phyloP scores from a whole-genome alignment of 352 stramenopile species.

The Phytophthora rubi region DNA sequence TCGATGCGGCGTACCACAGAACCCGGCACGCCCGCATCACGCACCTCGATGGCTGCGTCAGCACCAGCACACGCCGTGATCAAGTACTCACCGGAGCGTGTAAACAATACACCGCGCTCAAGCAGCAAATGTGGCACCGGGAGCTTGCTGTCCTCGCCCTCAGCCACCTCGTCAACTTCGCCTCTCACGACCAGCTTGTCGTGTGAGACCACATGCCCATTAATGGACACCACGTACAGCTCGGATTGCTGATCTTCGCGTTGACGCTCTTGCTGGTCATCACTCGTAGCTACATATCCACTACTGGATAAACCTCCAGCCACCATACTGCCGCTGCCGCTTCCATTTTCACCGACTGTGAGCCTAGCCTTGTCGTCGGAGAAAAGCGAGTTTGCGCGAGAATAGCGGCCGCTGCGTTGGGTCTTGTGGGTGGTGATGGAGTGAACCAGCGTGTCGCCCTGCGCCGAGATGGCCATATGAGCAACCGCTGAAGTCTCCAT shows the following conservation, averaged over 20 bases:
- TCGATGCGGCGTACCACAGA: slow-evolving; percentile 80
- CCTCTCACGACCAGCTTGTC: slow-evolving; percentile 52
- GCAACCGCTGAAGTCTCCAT: slow-evolving; percentile 60
- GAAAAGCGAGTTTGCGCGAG: slow-evolving; percentile 48
- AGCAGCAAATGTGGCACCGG: slow-evolving; percentile 60
- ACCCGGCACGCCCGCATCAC: slow-evolving; percentile 61
- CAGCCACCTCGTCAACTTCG: slow-evolving; percentile 31
- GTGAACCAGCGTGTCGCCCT: slow-evolving; percentile 79
- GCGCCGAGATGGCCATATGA: slow-evolving; percentile 77
- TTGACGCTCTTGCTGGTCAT: slow-evolving; percentile 30
- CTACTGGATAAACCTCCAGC: slow-evolving; percentile 44
- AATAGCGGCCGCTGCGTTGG: slow-evolving; percentile 41
- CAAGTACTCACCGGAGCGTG: slow-evolving; percentile 79
- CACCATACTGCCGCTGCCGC: slow-evolving; percentile 44
- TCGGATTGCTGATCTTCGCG: slow-evolving; percentile 67
- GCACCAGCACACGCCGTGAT: slow-evolving; percentile 65
- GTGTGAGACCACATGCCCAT: slow-evolving; percentile 75
- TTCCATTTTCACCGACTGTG: slow-evolving; percentile 39
- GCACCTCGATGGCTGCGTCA: slow-evolving; percentile 82
- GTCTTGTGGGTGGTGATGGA: slow-evolving; percentile 53
- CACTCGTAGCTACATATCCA: slow-evolving; percentile 37
- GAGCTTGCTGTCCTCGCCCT: slow-evolving; percentile 21
- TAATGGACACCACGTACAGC: slow-evolving; percentile 84
- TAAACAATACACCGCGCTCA: slow-evolving; percentile 76
- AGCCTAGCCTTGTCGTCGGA: slow-evolving; percentile 52